Base-by-base conservation (phyloP, 352 stramenopile species). In the Salisapilia sapeloensis region DNA sequence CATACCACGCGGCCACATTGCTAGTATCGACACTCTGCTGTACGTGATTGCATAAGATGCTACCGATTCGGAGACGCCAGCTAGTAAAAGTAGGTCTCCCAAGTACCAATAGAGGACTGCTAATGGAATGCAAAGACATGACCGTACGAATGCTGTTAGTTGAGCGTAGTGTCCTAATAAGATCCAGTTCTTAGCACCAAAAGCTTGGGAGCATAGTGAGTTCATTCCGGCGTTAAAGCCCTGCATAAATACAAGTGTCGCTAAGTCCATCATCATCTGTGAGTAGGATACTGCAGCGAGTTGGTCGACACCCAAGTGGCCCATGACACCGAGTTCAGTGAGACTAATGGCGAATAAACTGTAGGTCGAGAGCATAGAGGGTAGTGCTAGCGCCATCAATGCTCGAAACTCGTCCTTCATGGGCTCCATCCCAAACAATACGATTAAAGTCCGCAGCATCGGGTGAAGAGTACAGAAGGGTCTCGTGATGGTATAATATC, bases 191-290 rank as follows among this genome's bases (percentile, higher is more conserved):
- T 76, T 76, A 33, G 75, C 72, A 12, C 78, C 78, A 29, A 87
- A 84, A 14, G 77, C 77, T 38, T 92, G 77, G 28, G 70, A 84
- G 42, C 59, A 82, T 13, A 92, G 61, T 29, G 67, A 47, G 42
- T 83, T 90, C 42, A 87, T 67, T 17, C 71, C 71, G 29, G 66
- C 50, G 37, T 80, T 82, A 35, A 87, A 79, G 25, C 72, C 60
- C 35, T 84, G 71, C 61, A 81, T 82, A 40, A 81, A 72, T 14
- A 87, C 49, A 20, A 82, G 58, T 27, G 67, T 77, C 7, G 61
- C 71, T 24, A 89, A 61, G 32, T 86, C 66, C 30, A 86, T 56
- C 18, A 69, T 62, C 53, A 87, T 74, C 36, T 81, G 69, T 32
- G 76, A 60, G 46, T 83, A 82, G 16, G 76, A 51, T 11, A 81